phyloP scores from a whole-genome alignment of 228 moss, liverwort and hornwort genomes.

The Sphagnum magellanicum region DNA sequence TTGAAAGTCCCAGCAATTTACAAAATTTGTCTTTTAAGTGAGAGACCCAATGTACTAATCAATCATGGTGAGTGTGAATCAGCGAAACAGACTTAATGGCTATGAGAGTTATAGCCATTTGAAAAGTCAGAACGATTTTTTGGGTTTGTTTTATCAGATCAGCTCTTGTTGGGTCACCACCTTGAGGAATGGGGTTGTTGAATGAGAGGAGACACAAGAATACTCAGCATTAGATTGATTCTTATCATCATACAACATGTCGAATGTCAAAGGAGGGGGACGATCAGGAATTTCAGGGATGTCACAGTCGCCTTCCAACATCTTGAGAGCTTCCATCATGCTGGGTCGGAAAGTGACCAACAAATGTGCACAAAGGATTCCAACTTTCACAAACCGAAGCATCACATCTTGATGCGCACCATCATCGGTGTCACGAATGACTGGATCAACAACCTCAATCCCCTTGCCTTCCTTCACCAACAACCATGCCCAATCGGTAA shows the following conservation, averaged over 20 bases:
- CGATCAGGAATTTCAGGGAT: constrained; percentile 32
- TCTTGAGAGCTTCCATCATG: constrained; percentile 25
- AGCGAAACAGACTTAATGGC: no score
- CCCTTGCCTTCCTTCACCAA: constrained; percentile 25
- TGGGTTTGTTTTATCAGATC: no score
- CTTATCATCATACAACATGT: constrained; percentile 9
- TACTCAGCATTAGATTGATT: no score
- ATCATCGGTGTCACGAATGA: constrained; percentile 20
- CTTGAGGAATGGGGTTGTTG: no score
- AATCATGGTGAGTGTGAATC: no score
- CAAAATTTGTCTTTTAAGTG: no score
- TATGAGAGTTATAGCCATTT: no score
- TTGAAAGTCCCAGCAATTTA: no score
- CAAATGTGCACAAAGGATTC: constrained; percentile 35
- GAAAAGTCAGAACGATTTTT: no score
- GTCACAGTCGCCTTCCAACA: constrained; percentile 37
- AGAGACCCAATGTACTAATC: no score
- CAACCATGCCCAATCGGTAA: constrained; percentile 40
- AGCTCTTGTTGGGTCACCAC: no score
- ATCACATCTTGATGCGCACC: constrained; percentile 24
- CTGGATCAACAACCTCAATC: constrained; percentile 27
- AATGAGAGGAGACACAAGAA: no score
- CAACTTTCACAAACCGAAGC: constrained; percentile 37
- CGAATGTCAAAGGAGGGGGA: constrained; percentile 27
- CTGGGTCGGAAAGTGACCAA: constrained; percentile 30